A percentile compares a stretch with the other conserved stretches of the same genome.
These are phyloP conservation scores for Rhizopogon vinicolor DNA, from an alignment of 768 basidiomycete genomes.

Conservation along the genomic window DNA sequence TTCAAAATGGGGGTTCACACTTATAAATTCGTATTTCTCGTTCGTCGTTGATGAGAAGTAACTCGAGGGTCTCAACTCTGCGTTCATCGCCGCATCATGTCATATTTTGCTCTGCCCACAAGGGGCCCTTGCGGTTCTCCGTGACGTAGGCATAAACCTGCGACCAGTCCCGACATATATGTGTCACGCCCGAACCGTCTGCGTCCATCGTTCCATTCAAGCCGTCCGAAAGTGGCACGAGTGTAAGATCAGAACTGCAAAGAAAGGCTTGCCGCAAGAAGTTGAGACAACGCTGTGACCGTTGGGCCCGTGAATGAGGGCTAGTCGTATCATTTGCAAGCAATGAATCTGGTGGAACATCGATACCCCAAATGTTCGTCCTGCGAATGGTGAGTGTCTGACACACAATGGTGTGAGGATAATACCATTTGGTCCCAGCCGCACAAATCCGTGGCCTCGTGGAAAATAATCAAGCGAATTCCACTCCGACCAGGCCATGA, in stretches of 20 bases:
- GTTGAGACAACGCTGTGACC: slow-evolving; percentile 33
- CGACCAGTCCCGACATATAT: slow-evolving; percentile 26
- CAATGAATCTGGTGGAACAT: slow-evolving; percentile 30
- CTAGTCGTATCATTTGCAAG: slow-evolving; percentile 12
- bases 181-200: slow-evolving; percentile 20
- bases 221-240: slow-evolving; percentile 30
- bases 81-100: too few relatives aligned
- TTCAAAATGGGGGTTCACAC: too few relatives aligned
- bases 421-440: slow-evolving; percentile 17
- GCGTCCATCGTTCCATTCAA: slow-evolving; percentile 5
- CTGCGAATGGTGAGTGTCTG: background rate
- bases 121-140: slow-evolving; percentile 11
- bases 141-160: slow-evolving; percentile 18
- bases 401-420: too few relatives aligned
- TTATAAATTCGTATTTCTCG: too few relatives aligned
- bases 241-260: slow-evolving; percentile 38
- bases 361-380: slow-evolving; percentile 19
- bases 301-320: background rate
- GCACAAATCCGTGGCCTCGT: slow-evolving; percentile 18
- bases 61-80: too few relatives aligned
- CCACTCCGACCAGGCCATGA: slow-evolving; percentile 19
- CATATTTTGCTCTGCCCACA: background rate
- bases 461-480: slow-evolving; percentile 12
- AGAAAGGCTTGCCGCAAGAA: slow-evolving; percentile 38
- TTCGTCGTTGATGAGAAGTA: too few relatives aligned